phyloP scores from a whole-genome alignment of 2,329 filamentous ascomycete species.

The Cercospora nicotianae region DNA sequence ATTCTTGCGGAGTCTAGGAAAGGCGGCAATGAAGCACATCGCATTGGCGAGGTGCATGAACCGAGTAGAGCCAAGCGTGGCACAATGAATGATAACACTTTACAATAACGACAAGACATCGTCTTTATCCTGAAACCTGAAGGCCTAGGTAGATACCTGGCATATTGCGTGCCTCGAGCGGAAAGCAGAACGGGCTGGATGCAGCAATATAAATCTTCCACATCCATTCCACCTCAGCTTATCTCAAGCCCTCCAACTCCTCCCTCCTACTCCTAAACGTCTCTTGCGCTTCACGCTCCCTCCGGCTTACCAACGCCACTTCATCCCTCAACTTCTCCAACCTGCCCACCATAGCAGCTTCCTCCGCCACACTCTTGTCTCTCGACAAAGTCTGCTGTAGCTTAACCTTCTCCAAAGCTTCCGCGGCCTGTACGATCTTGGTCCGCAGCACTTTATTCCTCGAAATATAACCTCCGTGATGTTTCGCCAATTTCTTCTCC shows the following conservation, averaged over 20 bases:
- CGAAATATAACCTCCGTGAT: conserved; percentile 87
- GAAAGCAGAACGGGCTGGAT: neutral
- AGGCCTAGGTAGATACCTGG: neutral
- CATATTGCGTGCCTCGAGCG: neutral
- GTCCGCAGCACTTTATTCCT: conserved; percentile 75
- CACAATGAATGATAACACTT: neutral
- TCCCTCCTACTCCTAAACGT: conserved; percentile 73
- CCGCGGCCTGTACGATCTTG: conserved; percentile 72
- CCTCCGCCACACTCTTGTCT: conserved; percentile 63
- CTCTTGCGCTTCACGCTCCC: conserved; percentile 90
- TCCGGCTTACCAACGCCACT: conserved; percentile 72
- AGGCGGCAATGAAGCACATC: neutral
- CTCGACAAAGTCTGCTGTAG: conserved; percentile 55
- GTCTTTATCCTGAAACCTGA: neutral
- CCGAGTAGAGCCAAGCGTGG: neutral
- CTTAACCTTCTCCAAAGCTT: conserved; percentile 70
- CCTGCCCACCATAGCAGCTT: conserved; percentile 70
- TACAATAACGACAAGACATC: neutral
- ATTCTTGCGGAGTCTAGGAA: neutral
- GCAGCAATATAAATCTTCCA: neutral
- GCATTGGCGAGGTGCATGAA: neutral
- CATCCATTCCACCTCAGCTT: neutral
- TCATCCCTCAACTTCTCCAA: conserved; percentile 78
- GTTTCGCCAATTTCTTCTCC: conserved; percentile 87
- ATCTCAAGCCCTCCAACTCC: conserved; percentile 57